Conservation (phyloP, 495 filamentous ascomycete species). For the Penicillium tannophilum region DNA sequence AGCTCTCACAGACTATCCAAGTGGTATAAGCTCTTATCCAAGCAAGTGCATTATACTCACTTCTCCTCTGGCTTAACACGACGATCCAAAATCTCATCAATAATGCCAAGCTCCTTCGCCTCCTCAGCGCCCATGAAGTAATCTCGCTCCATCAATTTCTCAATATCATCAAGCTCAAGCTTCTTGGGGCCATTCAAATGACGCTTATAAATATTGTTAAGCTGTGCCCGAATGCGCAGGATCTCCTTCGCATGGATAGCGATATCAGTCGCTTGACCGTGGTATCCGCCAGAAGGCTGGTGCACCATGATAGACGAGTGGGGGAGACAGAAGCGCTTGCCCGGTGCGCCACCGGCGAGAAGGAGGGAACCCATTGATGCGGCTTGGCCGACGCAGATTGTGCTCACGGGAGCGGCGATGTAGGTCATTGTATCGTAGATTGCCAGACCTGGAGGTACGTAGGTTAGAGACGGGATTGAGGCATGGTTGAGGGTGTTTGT, state of each 20-base stretch:
- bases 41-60: not conserved
- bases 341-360: conserved; percentile 81
- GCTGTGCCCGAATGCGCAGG: conserved; percentile 75
- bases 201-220: conserved; percentile 86
- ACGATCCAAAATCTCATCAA: conserved; percentile 81
- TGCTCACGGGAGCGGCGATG: conserved; percentile 87
- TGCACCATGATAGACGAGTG: conserved; percentile 96
- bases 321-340: conserved; percentile 84
- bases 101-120: conserved; percentile 83
- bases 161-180: conserved; percentile 73
- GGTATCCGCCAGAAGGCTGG: conserved; percentile 89
- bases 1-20: not conserved
- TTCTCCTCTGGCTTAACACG: conserved; percentile 26
- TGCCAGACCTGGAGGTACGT: conserved; percentile 62
- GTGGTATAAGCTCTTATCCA: no score
- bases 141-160: conserved; percentile 94
- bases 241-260: conserved; percentile 98
- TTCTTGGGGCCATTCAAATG: conserved; percentile 76
- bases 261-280: conserved; percentile 88
- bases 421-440: conserved; percentile 99
- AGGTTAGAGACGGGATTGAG: not conserved
- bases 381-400: conserved; percentile 93
- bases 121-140: conserved; percentile 89
- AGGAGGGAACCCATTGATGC: conserved; percentile 93
- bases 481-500: not conserved